Evolutionary conservation across 2,329 filamentous ascomycete species (phyloP).

Genomic region (Calcarisporium arbuscula): DNA sequence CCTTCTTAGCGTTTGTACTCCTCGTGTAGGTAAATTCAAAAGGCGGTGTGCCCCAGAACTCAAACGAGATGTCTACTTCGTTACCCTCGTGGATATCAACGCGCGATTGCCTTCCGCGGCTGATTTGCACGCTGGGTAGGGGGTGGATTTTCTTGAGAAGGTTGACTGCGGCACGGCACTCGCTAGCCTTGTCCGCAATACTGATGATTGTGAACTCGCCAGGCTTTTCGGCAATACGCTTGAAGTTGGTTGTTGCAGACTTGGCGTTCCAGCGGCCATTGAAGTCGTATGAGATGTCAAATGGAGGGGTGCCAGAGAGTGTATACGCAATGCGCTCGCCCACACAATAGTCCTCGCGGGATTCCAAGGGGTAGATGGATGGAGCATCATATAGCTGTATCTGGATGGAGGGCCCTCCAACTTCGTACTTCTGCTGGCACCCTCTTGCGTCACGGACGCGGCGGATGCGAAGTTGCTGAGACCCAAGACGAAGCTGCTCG

Average conservation of each 20-base stretch:
- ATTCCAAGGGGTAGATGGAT: constrained; percentile 80
- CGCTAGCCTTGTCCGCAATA: constrained; percentile 79
- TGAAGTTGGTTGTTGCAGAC: constrained; percentile 75
- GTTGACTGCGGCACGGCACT: constrained; percentile 74
- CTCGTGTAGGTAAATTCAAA: constrained; percentile 98
- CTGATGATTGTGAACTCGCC: constrained; percentile 84
- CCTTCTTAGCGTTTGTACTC: constrained; percentile 76
- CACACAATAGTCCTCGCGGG: constrained; percentile 84
- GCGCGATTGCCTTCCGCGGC: constrained; percentile 70
- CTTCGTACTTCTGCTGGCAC: constrained; percentile 73
- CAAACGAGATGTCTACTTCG: constrained; percentile 86
- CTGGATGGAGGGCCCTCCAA: constrained; percentile 69
- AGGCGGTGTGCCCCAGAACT: constrained; percentile 91
- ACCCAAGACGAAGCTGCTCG: constrained; percentile 77
- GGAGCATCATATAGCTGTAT: constrained; percentile 92
- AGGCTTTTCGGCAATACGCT: constrained; percentile 84
- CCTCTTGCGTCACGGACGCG: constrained; percentile 83
- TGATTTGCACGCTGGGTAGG: constrained; percentile 85
- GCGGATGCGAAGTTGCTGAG: constrained; percentile 81
- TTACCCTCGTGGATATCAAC: constrained; percentile 97
- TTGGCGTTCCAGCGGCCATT: constrained; percentile 75
- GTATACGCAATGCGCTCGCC: constrained; percentile 92
- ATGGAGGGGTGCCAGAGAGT: constrained; percentile 83
- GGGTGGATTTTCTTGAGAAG: constrained; percentile 82
- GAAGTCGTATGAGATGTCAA: constrained; percentile 90